Conservation (phyloP, 179 eudicot genomes). For the Pouteria campechiana region DNA sequence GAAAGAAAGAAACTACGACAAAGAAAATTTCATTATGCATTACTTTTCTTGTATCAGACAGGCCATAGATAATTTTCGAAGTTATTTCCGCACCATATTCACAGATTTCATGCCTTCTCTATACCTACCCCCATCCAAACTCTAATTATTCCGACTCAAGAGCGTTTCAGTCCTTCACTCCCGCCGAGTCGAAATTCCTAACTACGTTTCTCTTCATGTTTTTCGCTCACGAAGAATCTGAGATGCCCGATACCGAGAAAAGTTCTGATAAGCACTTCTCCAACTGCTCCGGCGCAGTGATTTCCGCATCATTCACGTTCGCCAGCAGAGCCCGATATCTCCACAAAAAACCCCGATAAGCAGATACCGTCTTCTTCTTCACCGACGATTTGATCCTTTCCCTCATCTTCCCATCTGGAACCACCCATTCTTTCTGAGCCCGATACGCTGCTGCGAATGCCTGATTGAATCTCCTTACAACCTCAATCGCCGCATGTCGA, state of each 20-base stretch:
- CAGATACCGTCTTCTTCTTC: conserved; percentile 13
- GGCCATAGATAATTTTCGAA: too few species aligned
- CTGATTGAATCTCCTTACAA: conserved; percentile 8
- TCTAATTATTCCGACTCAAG: too few species aligned
- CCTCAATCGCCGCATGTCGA: neutral
- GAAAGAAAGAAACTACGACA: too few species aligned
- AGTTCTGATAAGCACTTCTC: conserved; percentile 26
- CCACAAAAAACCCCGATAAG: conserved; percentile 14
- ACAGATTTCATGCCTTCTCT: too few species aligned
- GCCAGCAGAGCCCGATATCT: conserved; percentile 4
- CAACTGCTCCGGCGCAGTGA: conserved; percentile 24
- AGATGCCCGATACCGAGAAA: conserved; percentile 8
- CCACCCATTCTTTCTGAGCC: conserved; percentile 20
- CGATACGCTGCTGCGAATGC: conserved; percentile 18
- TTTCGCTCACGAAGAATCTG: too few species aligned
- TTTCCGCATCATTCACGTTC: conserved; percentile 7
- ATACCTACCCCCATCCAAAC: too few species aligned
- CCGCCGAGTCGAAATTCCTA: too few species aligned
- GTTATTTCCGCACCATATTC: too few species aligned
- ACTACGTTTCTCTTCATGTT: too few species aligned
- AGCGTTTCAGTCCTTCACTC: too few species aligned
- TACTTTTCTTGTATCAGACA: too few species aligned
- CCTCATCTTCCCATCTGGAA: conserved; percentile 19
- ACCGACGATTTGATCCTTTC: conserved; percentile 23
- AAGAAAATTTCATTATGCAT: too few species aligned